Conservation (phyloP, 2,329 filamentous ascomycete genomes). For the Calonectria pauciramosa region DNA sequence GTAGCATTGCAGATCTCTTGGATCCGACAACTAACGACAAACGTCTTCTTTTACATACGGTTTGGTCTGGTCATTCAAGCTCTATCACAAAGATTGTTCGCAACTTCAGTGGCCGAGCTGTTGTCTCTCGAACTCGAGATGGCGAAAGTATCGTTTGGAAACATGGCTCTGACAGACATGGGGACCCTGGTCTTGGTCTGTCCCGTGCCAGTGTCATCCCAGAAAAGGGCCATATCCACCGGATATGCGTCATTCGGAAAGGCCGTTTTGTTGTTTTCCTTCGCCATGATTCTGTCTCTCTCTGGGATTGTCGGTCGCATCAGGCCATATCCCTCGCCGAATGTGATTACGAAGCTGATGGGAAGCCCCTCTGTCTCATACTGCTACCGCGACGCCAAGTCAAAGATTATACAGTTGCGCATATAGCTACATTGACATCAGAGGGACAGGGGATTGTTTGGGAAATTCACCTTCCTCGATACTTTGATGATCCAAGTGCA, state of each 20-base stretch:
- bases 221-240: slow-evolving; percentile 79
- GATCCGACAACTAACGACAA: slow-evolving; percentile 75
- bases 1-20: slow-evolving; percentile 83
- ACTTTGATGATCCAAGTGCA: slow-evolving; percentile 47
- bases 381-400: slow-evolving; percentile 75
- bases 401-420: slow-evolving; percentile 69
- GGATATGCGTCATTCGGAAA: slow-evolving; percentile 82
- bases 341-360: slow-evolving; percentile 68
- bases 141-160: slow-evolving; percentile 89
- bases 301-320: slow-evolving; percentile 82
- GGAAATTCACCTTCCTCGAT: slow-evolving; percentile 76
- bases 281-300: slow-evolving; percentile 75
- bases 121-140: slow-evolving; percentile 84
- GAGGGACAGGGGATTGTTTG: slow-evolving; percentile 85
- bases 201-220: slow-evolving; percentile 77
- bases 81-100: slow-evolving; percentile 89
- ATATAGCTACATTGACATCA: slow-evolving; percentile 87
- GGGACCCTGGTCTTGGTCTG: slow-evolving; percentile 62
- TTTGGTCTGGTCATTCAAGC: slow-evolving; percentile 88
- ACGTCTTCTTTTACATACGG: slow-evolving; percentile 73
- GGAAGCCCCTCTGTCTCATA: slow-evolving; percentile 84
- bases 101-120: slow-evolving; percentile 82
- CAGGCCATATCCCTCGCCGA: slow-evolving; percentile 68
- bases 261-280: slow-evolving; percentile 87
- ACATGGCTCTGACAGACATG: slow-evolving; percentile 64